Evolutionary conservation across 2,329 filamentous ascomycete species (phyloP).

Genomic region (Sclerotinia borealis): DNA sequence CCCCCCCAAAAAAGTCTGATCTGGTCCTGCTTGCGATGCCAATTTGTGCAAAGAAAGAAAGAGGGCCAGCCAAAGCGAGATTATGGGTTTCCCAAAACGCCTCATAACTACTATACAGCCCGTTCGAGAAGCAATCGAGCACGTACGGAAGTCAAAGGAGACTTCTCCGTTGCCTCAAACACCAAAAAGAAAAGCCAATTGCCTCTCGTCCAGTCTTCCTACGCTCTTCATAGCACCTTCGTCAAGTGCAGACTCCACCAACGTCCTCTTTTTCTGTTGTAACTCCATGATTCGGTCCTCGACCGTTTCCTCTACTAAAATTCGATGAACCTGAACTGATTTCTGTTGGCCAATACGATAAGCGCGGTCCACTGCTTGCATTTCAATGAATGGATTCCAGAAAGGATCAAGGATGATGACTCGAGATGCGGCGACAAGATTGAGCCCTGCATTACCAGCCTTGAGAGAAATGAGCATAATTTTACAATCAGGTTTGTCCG

Average conservation of each 20-base stretch:
- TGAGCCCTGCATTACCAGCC: conserved; percentile 79
- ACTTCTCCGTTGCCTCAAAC: background rate
- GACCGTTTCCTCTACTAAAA: conserved; percentile 71
- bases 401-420: conserved; percentile 91
- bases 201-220: conserved; percentile 47
- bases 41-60: background rate
- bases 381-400: conserved; percentile 91
- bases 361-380: conserved; percentile 84
- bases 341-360: conserved; percentile 78
- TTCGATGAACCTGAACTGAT: conserved; percentile 71
- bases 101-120: background rate
- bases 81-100: background rate
- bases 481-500: conserved; percentile 49
- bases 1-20: background rate
- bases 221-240: conserved; percentile 64
- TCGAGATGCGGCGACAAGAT: conserved; percentile 74
- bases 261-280: conserved; percentile 69
- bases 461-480: conserved; percentile 76
- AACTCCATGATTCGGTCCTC: conserved; percentile 79
- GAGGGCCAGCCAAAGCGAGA: background rate
- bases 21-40: background rate
- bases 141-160: background rate
- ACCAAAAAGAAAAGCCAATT: conserved; percentile 30
- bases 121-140: background rate
- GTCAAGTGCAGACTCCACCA: conserved; percentile 75